These are phyloP conservation scores for Penicillium diatomitis DNA, from an alignment of 495 filamentous ascomycete genomes.

Conservation along the genomic window DNA sequence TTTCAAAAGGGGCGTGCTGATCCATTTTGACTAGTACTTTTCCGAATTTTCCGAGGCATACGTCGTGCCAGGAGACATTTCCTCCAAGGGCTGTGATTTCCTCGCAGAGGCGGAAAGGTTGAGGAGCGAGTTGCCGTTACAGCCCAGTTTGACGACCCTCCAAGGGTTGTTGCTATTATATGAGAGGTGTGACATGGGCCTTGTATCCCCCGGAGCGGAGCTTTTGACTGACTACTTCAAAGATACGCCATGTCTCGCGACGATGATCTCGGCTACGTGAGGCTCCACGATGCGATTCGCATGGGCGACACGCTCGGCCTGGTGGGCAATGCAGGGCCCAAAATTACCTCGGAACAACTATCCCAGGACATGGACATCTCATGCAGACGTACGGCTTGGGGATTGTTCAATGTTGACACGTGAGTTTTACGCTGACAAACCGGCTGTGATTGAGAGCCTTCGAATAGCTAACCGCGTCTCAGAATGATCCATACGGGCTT, in stretches of 20 bases:
- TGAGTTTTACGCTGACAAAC: slow-evolving; percentile 9
- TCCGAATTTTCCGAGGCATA: slow-evolving; percentile 40
- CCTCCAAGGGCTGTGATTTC: slow-evolving; percentile 35
- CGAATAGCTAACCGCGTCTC: not conserved
- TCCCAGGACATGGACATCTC: slow-evolving; percentile 30
- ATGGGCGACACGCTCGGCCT: slow-evolving; percentile 30
- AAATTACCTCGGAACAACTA: slow-evolving; percentile 11
- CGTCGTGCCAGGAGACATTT: slow-evolving; percentile 30
- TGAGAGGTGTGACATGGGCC: slow-evolving; percentile 20
- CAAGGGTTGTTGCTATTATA: slow-evolving; percentile 36
- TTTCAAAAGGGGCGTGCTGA: not conserved
- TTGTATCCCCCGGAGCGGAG: too few relatives aligned
- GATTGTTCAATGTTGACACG: slow-evolving; percentile 39
- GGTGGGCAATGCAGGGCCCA: slow-evolving; percentile 19
- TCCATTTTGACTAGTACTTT: slow-evolving; percentile 23
- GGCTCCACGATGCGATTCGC: slow-evolving; percentile 33
- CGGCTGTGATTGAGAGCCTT: not conserved
- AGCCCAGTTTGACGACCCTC: slow-evolving; percentile 25
- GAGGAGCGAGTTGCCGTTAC: slow-evolving; percentile 13
- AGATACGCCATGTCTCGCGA: slow-evolving; percentile 36
- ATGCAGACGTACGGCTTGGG: slow-evolving; percentile 31
- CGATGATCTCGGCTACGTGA: slow-evolving; percentile 35
- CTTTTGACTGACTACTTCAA: not conserved
- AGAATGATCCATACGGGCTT: slow-evolving; percentile 37
- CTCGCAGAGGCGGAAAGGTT: slow-evolving; percentile 35